These are phyloP conservation scores for Fomitopsis pulvina DNA, from an alignment of 768 basidiomycete species.

Conservation along the genomic window DNA sequence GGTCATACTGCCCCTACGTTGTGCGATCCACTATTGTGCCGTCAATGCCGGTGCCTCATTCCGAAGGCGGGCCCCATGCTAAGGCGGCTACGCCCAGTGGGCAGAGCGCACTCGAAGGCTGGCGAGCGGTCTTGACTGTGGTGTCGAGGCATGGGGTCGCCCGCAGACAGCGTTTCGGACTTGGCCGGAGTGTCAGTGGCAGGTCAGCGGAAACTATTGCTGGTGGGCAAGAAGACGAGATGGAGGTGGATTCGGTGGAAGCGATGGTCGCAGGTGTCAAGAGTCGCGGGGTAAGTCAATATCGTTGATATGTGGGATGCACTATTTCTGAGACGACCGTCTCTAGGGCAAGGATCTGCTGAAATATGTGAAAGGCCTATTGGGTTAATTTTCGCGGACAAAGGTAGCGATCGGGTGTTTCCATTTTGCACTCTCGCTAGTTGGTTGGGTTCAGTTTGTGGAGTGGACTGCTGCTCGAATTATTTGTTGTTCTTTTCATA, in stretches of 20 bases:
- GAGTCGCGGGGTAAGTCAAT: slow-evolving; percentile 49
- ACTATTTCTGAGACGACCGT: slow-evolving; percentile 8
- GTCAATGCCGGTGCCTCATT: slow-evolving; percentile 33
- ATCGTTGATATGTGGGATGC: background rate
- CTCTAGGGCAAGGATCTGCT: slow-evolving; percentile 62
- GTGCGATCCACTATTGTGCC: slow-evolving; percentile 63
- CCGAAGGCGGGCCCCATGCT: slow-evolving; percentile 8
- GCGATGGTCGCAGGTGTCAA: slow-evolving; percentile 79
- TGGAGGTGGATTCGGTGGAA: slow-evolving; percentile 45
- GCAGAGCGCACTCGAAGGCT: slow-evolving; percentile 54
- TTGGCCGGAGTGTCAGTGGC: slow-evolving; percentile 26
- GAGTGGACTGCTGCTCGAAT: too few species aligned
- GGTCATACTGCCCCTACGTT: slow-evolving; percentile 83
- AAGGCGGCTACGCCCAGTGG: slow-evolving; percentile 19
- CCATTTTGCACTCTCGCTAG: too few species aligned
- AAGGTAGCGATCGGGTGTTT: too few species aligned
- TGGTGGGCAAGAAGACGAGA: slow-evolving; percentile 8
- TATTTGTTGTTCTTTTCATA: background rate
- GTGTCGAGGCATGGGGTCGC: slow-evolving; percentile 61
- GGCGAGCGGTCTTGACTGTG: slow-evolving; percentile 71
- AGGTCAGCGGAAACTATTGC: slow-evolving; percentile 2
- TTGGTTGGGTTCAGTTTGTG: too few species aligned
- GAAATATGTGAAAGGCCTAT: slow-evolving; percentile 61
- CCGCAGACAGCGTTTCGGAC: slow-evolving; percentile 39
- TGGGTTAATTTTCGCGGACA: slow-evolving; percentile 38